These are phyloP conservation scores for Skeletonema tropicum DNA, from an alignment of 108 stramenopile species.

Conservation along the genomic window DNA sequence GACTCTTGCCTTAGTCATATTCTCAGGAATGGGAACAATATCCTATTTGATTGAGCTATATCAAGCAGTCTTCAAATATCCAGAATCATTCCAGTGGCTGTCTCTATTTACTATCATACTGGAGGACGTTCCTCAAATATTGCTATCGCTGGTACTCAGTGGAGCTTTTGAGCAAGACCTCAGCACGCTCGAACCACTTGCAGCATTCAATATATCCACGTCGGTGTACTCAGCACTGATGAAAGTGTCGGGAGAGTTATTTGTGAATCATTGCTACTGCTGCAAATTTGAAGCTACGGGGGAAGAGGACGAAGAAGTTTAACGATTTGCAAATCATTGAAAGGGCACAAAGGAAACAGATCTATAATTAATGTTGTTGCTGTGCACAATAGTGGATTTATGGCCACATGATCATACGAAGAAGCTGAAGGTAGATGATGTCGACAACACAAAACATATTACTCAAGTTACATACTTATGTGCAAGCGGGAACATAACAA, in stretches of 20 bases:
- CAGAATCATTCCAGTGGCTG: too few species aligned
- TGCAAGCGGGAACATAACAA: too few species aligned
- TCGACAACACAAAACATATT: neutral
- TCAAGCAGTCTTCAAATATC: constrained; percentile 18
- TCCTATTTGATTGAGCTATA: constrained; percentile 26
- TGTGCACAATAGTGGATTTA: too few species aligned
- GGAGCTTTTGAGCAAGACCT: constrained; percentile 7
- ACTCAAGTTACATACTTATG: too few species aligned
- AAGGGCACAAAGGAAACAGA: too few species aligned
- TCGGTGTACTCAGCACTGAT: constrained; percentile 35
- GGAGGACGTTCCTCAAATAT: constrained; percentile 36
- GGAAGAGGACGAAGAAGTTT: constrained; percentile 10
- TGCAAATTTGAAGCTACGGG: constrained; percentile 19
- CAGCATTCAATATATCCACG: constrained; percentile 36
- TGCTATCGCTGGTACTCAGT: constrained; percentile 28
- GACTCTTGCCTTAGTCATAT: constrained; percentile 16
- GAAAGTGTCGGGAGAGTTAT: constrained; percentile 27
- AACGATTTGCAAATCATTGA: neutral
- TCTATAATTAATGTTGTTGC: too few species aligned
- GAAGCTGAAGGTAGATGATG: neutral
- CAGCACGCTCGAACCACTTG: constrained; percentile 9
- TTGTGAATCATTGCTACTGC: constrained; percentile 35
- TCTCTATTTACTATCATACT: constrained; percentile 1
- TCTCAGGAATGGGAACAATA: constrained; percentile 9
- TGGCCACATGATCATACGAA: too few species aligned